Conservation (phyloP, 768 basidiomycete genomes). For the Russula abietina region DNA sequence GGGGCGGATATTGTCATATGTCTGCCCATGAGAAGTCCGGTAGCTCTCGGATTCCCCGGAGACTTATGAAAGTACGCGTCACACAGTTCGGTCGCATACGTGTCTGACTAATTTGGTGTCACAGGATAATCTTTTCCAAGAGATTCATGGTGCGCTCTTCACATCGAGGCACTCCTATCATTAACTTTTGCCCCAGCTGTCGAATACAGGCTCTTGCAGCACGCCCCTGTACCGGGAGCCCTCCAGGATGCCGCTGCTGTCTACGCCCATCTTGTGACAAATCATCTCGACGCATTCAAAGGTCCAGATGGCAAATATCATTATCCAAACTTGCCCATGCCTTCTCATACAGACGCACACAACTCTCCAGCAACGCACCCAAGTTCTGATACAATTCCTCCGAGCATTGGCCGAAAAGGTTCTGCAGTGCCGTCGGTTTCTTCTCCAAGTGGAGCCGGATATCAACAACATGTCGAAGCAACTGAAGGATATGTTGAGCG, state of each 20-base stretch:
- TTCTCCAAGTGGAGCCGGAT: background rate
- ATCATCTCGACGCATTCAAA: conserved; percentile 24
- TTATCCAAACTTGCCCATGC: conserved; percentile 24
- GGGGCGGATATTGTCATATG: conserved; percentile 54
- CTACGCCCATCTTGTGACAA: conserved; percentile 41
- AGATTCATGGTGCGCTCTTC: conserved; percentile 30
- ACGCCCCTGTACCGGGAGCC: conserved; percentile 48
- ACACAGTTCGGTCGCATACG: background rate
- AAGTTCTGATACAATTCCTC: background rate
- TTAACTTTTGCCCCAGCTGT: conserved; percentile 30
- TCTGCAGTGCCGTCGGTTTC: background rate
- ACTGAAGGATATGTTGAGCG: background rate
- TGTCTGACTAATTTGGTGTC: background rate
- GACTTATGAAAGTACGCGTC: conserved; percentile 37
- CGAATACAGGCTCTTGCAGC: conserved; percentile 48
- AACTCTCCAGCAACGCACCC: background rate
- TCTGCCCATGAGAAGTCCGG: conserved; percentile 46
- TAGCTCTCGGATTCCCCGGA: conserved; percentile 45
- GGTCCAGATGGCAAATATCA: conserved; percentile 26
- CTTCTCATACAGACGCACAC: conserved; percentile 12
- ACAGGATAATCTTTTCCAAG: conserved; percentile 33
- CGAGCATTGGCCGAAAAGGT: background rate
- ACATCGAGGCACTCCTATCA: background rate
- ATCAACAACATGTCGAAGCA: background rate
- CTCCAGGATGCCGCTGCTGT: conserved; percentile 49